Percentiles rank a stretch among this genome's conserved stretches.
Evolutionary conservation across 2,329 filamentous ascomycete species (phyloP).

Genomic region (Rhynchosporium secalis): DNA sequence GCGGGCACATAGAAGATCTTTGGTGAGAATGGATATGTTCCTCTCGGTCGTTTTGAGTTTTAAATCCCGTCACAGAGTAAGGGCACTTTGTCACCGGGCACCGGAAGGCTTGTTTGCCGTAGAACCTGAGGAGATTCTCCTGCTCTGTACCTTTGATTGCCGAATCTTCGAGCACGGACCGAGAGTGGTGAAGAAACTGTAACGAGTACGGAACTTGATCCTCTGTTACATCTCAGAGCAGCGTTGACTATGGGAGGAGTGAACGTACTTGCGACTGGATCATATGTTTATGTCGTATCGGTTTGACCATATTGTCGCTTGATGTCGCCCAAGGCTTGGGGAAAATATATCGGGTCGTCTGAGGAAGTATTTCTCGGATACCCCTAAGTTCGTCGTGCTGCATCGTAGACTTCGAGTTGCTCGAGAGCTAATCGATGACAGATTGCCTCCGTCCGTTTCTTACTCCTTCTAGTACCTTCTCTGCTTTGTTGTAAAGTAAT

Average conservation of each 20-base stretch:
- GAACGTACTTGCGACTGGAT: not conserved
- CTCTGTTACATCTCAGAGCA: not conserved
- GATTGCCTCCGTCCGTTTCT: not conserved
- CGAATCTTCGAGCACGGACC: not conserved
- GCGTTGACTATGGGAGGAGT: not conserved
- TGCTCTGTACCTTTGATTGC: not conserved
- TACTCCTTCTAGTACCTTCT: not conserved
- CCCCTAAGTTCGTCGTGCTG: not conserved
- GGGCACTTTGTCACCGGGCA: conserved; percentile 5
- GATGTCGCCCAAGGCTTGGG: not conserved
- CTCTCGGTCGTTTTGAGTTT: not conserved
- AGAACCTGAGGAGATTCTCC: not conserved
- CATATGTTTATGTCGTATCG: not conserved
- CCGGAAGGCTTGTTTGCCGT: not conserved
- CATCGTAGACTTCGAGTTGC: not conserved
- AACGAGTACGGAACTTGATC: not conserved
- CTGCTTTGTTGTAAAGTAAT: not conserved
- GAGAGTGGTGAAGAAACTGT: not conserved
- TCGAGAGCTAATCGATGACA: conserved; percentile 1
- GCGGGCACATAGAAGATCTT: not conserved
- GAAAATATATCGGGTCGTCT: not conserved
- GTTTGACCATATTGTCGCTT: not conserved
- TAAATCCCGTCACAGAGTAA: not conserved
- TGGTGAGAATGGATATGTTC: conserved; percentile 1
- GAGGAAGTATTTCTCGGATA: not conserved